phyloP scores from a whole-genome alignment of 441 rosid species.

The Breynia disticha region DNA sequence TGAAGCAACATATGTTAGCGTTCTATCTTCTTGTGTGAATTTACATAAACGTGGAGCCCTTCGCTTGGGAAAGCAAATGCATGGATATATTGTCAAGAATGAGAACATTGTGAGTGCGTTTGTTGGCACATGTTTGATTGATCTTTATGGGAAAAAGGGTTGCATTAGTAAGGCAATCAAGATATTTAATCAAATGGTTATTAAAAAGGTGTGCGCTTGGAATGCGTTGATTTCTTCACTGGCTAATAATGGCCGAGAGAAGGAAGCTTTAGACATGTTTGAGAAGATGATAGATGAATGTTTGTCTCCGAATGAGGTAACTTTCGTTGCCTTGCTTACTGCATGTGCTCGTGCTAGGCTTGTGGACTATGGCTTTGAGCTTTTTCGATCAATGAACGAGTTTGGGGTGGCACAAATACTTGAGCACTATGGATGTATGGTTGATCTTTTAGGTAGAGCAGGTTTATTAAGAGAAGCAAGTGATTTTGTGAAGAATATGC shows the following conservation, averaged over 20 bases:
- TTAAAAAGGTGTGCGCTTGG: slow-evolving; percentile 44
- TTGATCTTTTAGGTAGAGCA: slow-evolving; percentile 75
- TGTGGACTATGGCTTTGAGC: slow-evolving; percentile 35
- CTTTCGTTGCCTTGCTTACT: slow-evolving; percentile 49
- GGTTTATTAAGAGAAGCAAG: slow-evolving; percentile 46
- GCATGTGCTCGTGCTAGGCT: slow-evolving; percentile 54
- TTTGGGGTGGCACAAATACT: slow-evolving; percentile 37
- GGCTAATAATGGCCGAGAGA: slow-evolving; percentile 42
- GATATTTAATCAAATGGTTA: slow-evolving; percentile 24
- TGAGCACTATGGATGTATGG: slow-evolving; percentile 66
- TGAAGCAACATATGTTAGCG: slow-evolving; percentile 33
- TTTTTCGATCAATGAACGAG: slow-evolving; percentile 31
- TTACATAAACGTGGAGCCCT: slow-evolving; percentile 30
- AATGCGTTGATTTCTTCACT: slow-evolving; percentile 52
- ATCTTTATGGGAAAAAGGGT: slow-evolving; percentile 57
- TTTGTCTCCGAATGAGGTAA: slow-evolving; percentile 38
- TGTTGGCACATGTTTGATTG: slow-evolving; percentile 45
- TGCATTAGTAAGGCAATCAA: slow-evolving; percentile 22
- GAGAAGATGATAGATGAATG: slow-evolving; percentile 34
- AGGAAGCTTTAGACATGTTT: slow-evolving; percentile 42
- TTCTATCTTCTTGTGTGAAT: slow-evolving; percentile 50
- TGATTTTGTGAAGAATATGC: slow-evolving; percentile 36
- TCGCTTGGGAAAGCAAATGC: slow-evolving; percentile 49
- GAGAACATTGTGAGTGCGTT: slow-evolving; percentile 13
- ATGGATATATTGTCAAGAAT: slow-evolving; percentile 30